Evolutionary conservation across 495 filamentous ascomycete genomes (phyloP), one percentile per base, ranked within the genome.

Genomic region (Acidomyces sp.): DNA sequence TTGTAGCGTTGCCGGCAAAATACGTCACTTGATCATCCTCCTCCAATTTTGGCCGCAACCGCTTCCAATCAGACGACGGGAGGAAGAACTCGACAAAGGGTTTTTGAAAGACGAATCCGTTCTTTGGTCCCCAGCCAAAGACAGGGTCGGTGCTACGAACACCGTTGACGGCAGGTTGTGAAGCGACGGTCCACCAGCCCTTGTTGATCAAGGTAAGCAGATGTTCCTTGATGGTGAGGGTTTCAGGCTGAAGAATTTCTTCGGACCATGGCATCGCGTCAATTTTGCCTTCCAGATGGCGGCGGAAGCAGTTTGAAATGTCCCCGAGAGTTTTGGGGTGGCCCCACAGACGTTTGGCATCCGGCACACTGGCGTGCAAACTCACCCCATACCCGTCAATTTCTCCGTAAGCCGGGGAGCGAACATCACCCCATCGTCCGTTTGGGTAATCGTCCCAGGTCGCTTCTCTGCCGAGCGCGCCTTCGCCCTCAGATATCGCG

Each of bases 381-480:
- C 76, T 83, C 7, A 85, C 82, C n/a, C 87, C 87, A 52, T 93
- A 93, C 7, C 86, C 87, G 57, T 94, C 86, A 40, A 93, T 93
- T 58, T 93, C 85, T 45, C 90, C 88, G 59, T 92, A 97, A 0
- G 90, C 90, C 16, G 61, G 61, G 1, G 56, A 61, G 30, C 63
- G 56, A 7, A 88, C 84, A 55, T 95, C 88, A 55, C 90, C 90
- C 78, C 88, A 97, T 32, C 90, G 75, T 19, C 90, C 92, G 67
- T 97, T 97, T 38, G 92, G 90, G 64, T 79, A 97, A 62, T 97
- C 90, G 56, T 97, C 90, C 90, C 90, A 97, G 4, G 90, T 96
- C 17, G 92, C 92, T 64, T 95, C 92, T 45, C 92, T 70, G 23
- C 88, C 90, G 10, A 94, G 69, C n/a, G 81, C 67, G 27, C 87